Percentiles rank a stretch among this genome's conserved stretches.
Evolutionary conservation across 139 green algal genomes (phyloP).

Genomic region (Chlamydomonas eustigma): DNA sequence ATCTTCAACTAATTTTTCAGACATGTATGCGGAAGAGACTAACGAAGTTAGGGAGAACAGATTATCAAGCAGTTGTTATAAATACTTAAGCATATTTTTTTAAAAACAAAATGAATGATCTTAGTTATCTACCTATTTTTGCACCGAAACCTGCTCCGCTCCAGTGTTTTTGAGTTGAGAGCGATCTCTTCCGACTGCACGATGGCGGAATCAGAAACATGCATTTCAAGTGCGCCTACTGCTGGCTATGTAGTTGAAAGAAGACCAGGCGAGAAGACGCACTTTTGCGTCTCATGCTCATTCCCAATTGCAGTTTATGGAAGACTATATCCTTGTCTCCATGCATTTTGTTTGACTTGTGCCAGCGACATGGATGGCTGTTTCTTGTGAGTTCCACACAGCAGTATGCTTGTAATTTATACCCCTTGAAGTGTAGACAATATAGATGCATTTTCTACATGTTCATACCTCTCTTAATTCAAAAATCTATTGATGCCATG

Average conservation of each 20-base stretch:
- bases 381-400: conserved; percentile 52
- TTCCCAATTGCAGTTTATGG: conserved; percentile 68
- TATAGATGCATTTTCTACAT: background rate
- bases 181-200: too few relatives aligned
- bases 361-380: conserved; percentile 60
- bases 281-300: conserved; percentile 66
- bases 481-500: too few relatives aligned
- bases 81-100: too few relatives aligned
- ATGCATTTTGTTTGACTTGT: conserved; percentile 72
- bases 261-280: conserved; percentile 36
- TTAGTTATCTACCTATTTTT: too few relatives aligned
- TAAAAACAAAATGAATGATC: too few relatives aligned
- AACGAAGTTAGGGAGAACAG: too few relatives aligned
- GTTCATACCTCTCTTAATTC: background rate
- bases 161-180: too few relatives aligned
- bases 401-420: background rate
- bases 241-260: background rate
- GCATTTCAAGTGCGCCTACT: background rate
- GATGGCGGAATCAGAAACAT: background rate
- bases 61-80: too few relatives aligned
- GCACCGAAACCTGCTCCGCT: too few relatives aligned
- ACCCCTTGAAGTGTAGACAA: background rate
- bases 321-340: conserved; percentile 64
- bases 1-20: background rate
- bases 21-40: too few relatives aligned